Percentiles rank a stretch among this genome's conserved stretches.
Evolutionary conservation across 768 basidiomycete genomes (phyloP).

Genomic region (Lactifluus echinatus): DNA sequence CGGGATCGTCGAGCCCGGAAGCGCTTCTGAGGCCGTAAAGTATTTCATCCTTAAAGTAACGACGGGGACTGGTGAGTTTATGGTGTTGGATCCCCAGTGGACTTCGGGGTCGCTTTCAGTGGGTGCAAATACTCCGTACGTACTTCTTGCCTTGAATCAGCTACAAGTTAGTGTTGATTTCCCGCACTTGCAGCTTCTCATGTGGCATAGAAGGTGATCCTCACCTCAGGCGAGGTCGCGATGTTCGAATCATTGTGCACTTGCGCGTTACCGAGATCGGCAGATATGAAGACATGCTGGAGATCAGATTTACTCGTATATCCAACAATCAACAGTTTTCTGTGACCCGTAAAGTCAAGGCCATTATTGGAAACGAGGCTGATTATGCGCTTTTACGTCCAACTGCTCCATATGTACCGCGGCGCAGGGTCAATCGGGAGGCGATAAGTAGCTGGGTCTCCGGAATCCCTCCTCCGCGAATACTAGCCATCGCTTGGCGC

Average conservation of each 20-base stretch:
- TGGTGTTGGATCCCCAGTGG: slow-evolving; percentile 9
- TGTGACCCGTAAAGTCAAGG: slow-evolving; percentile 3
- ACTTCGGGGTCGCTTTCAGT: not conserved
- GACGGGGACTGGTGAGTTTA: not conserved
- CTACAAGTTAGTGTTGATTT: not conserved
- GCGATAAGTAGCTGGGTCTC: not conserved
- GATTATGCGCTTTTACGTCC: not conserved
- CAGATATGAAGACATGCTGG: slow-evolving; percentile 5
- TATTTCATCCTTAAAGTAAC: not conserved
- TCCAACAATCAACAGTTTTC: not conserved
- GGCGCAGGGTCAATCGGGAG: not conserved
- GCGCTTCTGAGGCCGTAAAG: not conserved
- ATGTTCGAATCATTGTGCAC: not conserved
- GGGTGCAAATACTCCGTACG: not conserved
- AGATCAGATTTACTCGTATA: slow-evolving; percentile 3
- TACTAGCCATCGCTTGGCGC: slow-evolving; percentile 2
- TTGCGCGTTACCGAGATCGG: not conserved
- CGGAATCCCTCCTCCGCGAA: not conserved
- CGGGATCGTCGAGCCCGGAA: not conserved
- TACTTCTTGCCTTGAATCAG: not conserved
- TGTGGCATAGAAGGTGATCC: slow-evolving; percentile 3
- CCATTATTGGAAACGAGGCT: not conserved
- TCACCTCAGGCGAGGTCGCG: not conserved
- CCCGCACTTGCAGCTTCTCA: not conserved
- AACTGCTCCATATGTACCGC: not conserved